phyloP scores from a whole-genome alignment of 441 rosid genomes.

The Flueggea neowawraea region DNA sequence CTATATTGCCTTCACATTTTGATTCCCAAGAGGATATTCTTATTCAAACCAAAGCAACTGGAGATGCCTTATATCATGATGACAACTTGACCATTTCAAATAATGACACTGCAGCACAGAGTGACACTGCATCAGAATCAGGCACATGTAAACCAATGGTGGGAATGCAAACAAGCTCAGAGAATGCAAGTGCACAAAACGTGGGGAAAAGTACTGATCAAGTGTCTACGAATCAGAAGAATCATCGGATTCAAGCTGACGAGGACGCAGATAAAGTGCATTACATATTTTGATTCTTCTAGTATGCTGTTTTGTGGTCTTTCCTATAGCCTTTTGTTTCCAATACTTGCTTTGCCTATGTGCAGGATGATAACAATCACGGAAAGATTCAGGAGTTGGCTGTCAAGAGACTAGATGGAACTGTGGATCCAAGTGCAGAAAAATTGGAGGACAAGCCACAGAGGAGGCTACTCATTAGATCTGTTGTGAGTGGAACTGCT shows the following conservation, averaged over 20 bases:
- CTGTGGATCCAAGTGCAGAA: neutral
- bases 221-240: no score
- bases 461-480: slow-evolving; percentile 18
- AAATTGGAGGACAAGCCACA: slow-evolving; percentile 10
- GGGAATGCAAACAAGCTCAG: no score
- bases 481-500: slow-evolving; percentile 27
- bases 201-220: no score
- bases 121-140: no score
- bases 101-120: no score
- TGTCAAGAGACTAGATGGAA: slow-evolving; percentile 1
- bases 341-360: neutral
- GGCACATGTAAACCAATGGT: no score
- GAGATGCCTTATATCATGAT: neutral
- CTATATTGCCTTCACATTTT: slow-evolving; percentile 5
- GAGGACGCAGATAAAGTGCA: neutral
- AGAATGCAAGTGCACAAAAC: no score
- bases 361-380: slow-evolving; percentile 9
- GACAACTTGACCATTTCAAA: no score
- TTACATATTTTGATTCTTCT: neutral
- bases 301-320: neutral
- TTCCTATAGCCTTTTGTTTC: neutral
- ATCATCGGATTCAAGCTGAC: no score
- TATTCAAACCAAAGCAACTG: slow-evolving; percentile 5
- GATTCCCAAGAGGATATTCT: slow-evolving; percentile 9
- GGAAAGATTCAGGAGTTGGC: slow-evolving; percentile 3